These are phyloP conservation scores for Immersiporthe knoxdaviesiana DNA, from an alignment of 2,329 filamentous ascomycete species.

Conservation along the genomic window DNA sequence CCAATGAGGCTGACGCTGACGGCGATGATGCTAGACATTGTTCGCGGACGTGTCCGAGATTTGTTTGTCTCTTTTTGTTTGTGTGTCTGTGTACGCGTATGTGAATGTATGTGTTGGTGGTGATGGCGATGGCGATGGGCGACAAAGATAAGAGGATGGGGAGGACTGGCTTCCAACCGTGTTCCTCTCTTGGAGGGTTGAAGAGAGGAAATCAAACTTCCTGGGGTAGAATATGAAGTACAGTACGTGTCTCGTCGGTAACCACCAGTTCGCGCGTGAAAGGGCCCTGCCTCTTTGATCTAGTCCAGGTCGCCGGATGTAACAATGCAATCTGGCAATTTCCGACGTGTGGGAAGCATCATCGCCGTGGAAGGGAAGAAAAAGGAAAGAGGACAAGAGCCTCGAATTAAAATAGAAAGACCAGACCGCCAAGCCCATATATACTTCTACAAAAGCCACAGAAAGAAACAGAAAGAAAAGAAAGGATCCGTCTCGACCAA, in stretches of 20 bases:
- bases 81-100: not conserved
- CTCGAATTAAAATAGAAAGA: not conserved
- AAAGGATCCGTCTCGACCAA: not conserved
- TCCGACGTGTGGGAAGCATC: not conserved
- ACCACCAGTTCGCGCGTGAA: not conserved
- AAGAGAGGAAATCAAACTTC: not conserved
- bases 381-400: not conserved
- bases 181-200: not conserved
- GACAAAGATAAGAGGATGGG: not conserved
- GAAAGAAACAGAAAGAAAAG: not conserved
- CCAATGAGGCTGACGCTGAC: constrained; percentile 29
- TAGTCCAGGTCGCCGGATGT: not conserved
- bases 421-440: not conserved
- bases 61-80: too few relatives aligned
- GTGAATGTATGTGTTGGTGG: not conserved
- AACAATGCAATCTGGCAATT: constrained; percentile 9
- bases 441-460: not conserved
- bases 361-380: not conserved
- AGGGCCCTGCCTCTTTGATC: constrained; percentile 3
- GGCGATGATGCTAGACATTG: constrained; percentile 29
- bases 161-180: not conserved
- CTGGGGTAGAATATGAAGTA: not conserved
- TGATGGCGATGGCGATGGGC: too few relatives aligned
- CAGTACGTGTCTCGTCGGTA: not conserved
- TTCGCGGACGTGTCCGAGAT: not conserved